Conservation (phyloP, 495 filamentous ascomycete genomes). For the Aspergillus carlsbadensis region DNA sequence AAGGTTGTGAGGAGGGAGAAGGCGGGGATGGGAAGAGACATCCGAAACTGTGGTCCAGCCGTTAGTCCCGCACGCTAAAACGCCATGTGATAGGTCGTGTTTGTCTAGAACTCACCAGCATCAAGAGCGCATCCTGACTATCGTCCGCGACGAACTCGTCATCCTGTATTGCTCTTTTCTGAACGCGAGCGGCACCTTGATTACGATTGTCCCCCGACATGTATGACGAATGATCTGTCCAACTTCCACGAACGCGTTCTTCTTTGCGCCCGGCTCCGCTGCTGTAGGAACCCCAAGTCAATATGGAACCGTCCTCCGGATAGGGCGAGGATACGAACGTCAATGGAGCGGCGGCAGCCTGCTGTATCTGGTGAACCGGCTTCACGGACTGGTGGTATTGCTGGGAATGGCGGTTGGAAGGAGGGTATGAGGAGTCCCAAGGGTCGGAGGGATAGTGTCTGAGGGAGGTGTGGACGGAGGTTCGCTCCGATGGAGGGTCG, state of each 20-base stretch:
- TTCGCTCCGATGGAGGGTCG: slow-evolving; percentile 9
- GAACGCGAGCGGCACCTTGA: slow-evolving; percentile 25
- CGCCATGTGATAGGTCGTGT: neutral
- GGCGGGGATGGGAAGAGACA: slow-evolving; percentile 48
- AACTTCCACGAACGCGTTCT: slow-evolving; percentile 33
- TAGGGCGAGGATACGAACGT: slow-evolving; percentile 23
- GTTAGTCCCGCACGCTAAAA: slow-evolving; percentile 15
- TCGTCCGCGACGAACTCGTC: slow-evolving; percentile 27
- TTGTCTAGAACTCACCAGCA: slow-evolving; percentile 32
- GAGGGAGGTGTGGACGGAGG: slow-evolving; percentile 9
- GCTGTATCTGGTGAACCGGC: slow-evolving; percentile 7
- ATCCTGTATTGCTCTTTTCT: slow-evolving; percentile 29
- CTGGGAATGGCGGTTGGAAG: slow-evolving; percentile 12
- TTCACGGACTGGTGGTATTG: slow-evolving; percentile 14
- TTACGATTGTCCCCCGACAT: slow-evolving; percentile 37
- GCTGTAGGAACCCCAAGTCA: slow-evolving; percentile 28
- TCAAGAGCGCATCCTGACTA: slow-evolving; percentile 37
- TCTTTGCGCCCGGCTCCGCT: slow-evolving; percentile 34
- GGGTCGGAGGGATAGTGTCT: slow-evolving; percentile 14
- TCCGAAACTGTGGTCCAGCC: slow-evolving; percentile 39
- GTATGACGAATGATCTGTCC: slow-evolving; percentile 42
- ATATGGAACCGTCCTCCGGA: slow-evolving; percentile 24
- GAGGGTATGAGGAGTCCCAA: slow-evolving; percentile 15
- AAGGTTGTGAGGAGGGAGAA: slow-evolving; percentile 40
- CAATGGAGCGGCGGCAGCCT: slow-evolving; percentile 14